phyloP scores from a whole-genome alignment of 441 rosid species.

The Lepidium campestre region DNA sequence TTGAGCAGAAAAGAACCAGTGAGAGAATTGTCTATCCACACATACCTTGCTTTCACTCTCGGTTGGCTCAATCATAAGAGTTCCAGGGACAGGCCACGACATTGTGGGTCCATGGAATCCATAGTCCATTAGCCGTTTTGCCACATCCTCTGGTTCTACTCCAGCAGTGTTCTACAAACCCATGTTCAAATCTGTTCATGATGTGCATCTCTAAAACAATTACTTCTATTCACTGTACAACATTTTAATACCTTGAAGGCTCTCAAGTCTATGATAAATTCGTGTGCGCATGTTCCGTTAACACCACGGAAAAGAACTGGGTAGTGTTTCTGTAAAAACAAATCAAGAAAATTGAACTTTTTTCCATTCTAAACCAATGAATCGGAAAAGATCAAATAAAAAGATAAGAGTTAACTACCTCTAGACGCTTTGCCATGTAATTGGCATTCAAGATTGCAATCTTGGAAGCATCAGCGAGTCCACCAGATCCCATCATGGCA shows the following conservation, averaged over 20 bases:
- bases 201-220: neutral
- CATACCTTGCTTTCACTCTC: constrained; percentile 99
- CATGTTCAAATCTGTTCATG: neutral
- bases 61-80: constrained; percentile 97
- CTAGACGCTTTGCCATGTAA: constrained; percentile 98
- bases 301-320: constrained; percentile 92
- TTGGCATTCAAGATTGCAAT: constrained; percentile 90
- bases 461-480: constrained; percentile 93
- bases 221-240: neutral
- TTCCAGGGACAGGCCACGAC: constrained; percentile 99
- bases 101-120: constrained; percentile 97
- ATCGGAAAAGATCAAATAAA: neutral
- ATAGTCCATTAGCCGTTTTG: constrained; percentile 91
- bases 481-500: constrained; percentile 98
- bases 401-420: constrained; percentile 42
- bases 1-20: neutral
- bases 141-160: constrained; percentile 95
- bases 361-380: neutral
- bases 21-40: neutral
- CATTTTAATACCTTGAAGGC: constrained; percentile 63
- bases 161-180: constrained; percentile 68
- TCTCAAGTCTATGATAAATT: constrained; percentile 89
- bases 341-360: neutral
- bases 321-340: constrained; percentile 54
- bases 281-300: constrained; percentile 93